Percentiles rank a stretch among this genome's conserved stretches.
phyloP scores from a whole-genome alignment of 1,284 basidiomycete genomes.

The Fomitopsis schrenkii region DNA sequence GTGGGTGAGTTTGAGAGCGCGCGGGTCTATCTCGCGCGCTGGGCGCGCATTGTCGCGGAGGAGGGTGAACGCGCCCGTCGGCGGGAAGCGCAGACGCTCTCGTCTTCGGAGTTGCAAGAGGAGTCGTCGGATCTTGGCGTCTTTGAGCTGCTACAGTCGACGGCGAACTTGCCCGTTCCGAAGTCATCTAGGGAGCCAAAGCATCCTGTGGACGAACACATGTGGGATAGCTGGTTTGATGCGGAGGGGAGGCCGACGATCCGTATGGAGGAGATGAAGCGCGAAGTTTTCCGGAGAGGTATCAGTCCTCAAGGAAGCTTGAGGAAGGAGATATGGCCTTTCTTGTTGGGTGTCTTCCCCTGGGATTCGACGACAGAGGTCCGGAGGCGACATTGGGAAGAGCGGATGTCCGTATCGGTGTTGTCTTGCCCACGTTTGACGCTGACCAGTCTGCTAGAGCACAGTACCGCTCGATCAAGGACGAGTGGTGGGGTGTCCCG shows the following conservation, averaged over 20 bases:
- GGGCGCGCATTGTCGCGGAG: constrained; percentile 95
- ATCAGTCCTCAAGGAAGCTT: constrained; percentile 49
- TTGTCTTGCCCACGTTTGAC: background rate
- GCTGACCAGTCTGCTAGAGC: constrained; percentile 35
- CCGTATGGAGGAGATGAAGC: constrained; percentile 62
- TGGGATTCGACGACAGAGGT: constrained; percentile 67
- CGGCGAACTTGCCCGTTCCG: constrained; percentile 73
- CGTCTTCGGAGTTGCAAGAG: constrained; percentile 48
- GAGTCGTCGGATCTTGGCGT: constrained; percentile 78
- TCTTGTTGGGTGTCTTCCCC: constrained; percentile 78
- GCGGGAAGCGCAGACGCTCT: constrained; percentile 65
- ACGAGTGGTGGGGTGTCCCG: constrained; percentile 77
- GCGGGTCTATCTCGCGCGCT: constrained; percentile 92
- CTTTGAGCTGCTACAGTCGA: constrained; percentile 82
- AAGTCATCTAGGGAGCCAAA: constrained; percentile 68
- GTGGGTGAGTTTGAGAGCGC: constrained; percentile 95
- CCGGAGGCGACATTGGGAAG: constrained; percentile 53
- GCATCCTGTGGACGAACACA: constrained; percentile 67
- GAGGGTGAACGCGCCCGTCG: constrained; percentile 86
- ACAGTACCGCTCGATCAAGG: constrained; percentile 66
- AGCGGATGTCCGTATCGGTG: constrained; percentile 50
- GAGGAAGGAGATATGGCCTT: constrained; percentile 83
- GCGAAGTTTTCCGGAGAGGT: constrained; percentile 76
- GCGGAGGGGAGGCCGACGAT: constrained; percentile 66
- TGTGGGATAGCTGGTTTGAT: constrained; percentile 73